Base-by-base conservation (phyloP, 306 rosid species). In the Rubus idaeus region DNA sequence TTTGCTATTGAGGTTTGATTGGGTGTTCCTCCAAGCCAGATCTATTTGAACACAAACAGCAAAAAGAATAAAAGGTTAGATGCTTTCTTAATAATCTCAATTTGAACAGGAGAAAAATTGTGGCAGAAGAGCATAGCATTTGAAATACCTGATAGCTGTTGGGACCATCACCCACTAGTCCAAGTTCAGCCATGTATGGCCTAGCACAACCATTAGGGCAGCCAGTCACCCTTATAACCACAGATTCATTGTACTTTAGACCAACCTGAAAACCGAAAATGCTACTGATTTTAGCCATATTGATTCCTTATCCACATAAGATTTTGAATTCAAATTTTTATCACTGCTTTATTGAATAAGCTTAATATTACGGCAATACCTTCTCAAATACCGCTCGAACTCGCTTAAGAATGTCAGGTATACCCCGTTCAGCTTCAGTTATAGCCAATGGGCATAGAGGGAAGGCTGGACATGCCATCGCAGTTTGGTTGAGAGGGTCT, bases 121-220 rank as follows among this genome's bases (percentile, higher is more conserved):
- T 2, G 18, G 21, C 37, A 40, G 42, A 78, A 58, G 51, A 78
- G 64, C 78, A 73, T 40, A 67, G 52, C 6, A 82, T 70, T 76
- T 58, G 64, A 71, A 75, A 85, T 82, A 92, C 99, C 97, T 96
- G 98, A 76, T 96, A 96, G 88, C 98, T 96, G 79, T 96, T 96
- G 20, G 98, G 98, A 77, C 99, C 99, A 64, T 92, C 99, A 70
- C 98, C 98, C 75, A 96, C 98, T 64, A 96, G 69, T 76, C 99
- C 99, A 83, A 96, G 97, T 80, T 96, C 99, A 65, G 98, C 99
- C 99, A 92, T 92, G 87, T 96, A 92, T 41, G 99, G 98, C 80
- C 94, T 88, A 75, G 97, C 98, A 78, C 98, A 96, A 76, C 99
- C 97, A 44, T 96, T 92, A 11, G 99, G 96, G 85, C 99, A 96